A percentile compares a stretch with the other conserved stretches of the same genome.
These are phyloP conservation scores for Cadophora gregata DNA, from an alignment of 2,329 filamentous ascomycete genomes.

Conservation along the genomic window DNA sequence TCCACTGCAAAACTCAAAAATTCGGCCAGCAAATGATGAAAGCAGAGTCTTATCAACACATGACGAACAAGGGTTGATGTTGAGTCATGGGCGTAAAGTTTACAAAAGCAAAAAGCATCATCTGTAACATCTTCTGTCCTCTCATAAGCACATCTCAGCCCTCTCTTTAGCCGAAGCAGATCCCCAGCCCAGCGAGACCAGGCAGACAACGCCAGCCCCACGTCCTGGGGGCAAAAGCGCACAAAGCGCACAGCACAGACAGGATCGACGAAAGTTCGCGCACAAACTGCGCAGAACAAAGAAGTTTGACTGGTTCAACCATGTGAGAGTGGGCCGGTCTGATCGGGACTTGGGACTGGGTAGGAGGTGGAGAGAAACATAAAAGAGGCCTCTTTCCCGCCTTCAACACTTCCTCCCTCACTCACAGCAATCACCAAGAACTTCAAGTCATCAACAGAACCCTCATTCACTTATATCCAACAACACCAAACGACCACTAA, in stretches of 20 bases:
- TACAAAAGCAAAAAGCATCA: neutral
- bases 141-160: neutral
- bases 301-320: neutral
- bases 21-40: neutral
- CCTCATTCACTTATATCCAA: constrained; percentile 3
- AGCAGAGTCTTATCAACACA: neutral
- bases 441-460: constrained; percentile 2
- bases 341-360: neutral
- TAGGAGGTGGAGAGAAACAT: neutral
- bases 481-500: constrained; percentile 13
- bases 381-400: neutral
- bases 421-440: neutral
- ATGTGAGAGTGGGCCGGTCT: neutral
- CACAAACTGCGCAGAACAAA: neutral
- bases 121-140: neutral
- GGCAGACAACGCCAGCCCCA: neutral
- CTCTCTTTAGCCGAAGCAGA: neutral
- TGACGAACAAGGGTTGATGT: neutral
- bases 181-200: too few relatives aligned
- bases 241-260: neutral
- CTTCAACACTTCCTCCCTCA: neutral
- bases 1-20: neutral
- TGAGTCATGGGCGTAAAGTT: neutral
- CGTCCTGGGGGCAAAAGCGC: neutral
- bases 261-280: neutral